Percentiles rank a stretch among this genome's conserved stretches.
phyloP scores from a whole-genome alignment of 805 yeast genomes.

The Saccharomycopsis fodiens region DNA sequence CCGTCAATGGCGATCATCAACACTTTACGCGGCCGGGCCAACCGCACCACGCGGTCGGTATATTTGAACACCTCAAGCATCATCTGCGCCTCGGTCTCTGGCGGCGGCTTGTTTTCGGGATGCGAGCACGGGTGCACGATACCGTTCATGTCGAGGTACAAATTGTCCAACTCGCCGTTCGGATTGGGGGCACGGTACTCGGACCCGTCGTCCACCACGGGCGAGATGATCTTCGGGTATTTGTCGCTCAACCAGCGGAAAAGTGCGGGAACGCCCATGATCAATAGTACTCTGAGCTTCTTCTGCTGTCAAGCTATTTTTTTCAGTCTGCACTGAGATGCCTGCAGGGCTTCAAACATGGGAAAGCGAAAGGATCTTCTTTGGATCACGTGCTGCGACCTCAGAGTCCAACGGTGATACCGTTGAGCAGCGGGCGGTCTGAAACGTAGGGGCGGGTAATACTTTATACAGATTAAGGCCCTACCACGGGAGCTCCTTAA shows the following conservation, averaged over 20 bases:
- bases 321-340: too few relatives aligned
- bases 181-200: slow-evolving; percentile 74
- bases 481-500: too few relatives aligned
- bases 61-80: slow-evolving; percentile 86
- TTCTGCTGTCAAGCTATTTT: background rate
- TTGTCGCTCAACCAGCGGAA: slow-evolving; percentile 92
- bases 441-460: too few relatives aligned
- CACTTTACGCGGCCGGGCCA: slow-evolving; percentile 93
- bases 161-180: slow-evolving; percentile 90
- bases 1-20: slow-evolving; percentile 97
- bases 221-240: slow-evolving; percentile 89
- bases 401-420: too few relatives aligned
- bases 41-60: slow-evolving; percentile 82
- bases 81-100: slow-evolving; percentile 96
- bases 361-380: too few relatives aligned
- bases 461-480: too few relatives aligned
- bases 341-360: too few relatives aligned
- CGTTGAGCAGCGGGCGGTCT: too few relatives aligned
- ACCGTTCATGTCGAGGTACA: slow-evolving; percentile 97
- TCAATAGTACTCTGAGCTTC: background rate
- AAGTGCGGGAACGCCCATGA: slow-evolving; percentile 95
- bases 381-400: too few relatives aligned
- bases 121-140: slow-evolving; percentile 99
- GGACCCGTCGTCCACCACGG: slow-evolving; percentile 72
- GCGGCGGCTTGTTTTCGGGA: slow-evolving; percentile 94